Conservation (phyloP, 2,329 filamentous ascomycete species). For the Zarea fungicola region DNA sequence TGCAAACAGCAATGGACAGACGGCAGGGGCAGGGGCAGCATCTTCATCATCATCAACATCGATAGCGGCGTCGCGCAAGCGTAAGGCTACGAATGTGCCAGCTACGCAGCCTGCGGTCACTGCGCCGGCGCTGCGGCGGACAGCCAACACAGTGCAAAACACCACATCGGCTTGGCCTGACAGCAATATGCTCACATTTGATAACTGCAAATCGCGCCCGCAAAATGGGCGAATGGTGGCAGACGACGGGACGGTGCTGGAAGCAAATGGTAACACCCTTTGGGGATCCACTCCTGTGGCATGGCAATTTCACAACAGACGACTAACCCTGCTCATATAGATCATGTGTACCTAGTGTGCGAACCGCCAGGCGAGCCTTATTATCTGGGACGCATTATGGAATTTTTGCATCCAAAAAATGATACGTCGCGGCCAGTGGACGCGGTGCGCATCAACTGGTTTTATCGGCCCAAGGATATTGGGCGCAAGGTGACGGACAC, state of each 20-base stretch:
- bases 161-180: slow-evolving; percentile 47
- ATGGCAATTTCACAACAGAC: slow-evolving; percentile 15
- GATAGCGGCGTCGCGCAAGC: slow-evolving; percentile 65
- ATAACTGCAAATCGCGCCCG: slow-evolving; percentile 61
- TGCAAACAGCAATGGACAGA: slow-evolving; percentile 19
- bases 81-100: slow-evolving; percentile 60
- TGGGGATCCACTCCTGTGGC: slow-evolving; percentile 15
- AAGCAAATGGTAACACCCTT: slow-evolving; percentile 67
- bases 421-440: slow-evolving; percentile 70
- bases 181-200: slow-evolving; percentile 87
- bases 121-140: slow-evolving; percentile 17
- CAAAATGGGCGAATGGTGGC: slow-evolving; percentile 76
- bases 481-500: slow-evolving; percentile 87
- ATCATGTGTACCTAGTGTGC: slow-evolving; percentile 91
- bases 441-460: slow-evolving; percentile 93
- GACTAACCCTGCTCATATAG: slow-evolving; percentile 26
- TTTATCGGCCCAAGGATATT: slow-evolving; percentile 94
- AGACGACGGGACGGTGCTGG: slow-evolving; percentile 82
- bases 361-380: slow-evolving; percentile 97
- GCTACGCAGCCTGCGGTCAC: slow-evolving; percentile 14
- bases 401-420: slow-evolving; percentile 82
- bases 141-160: slow-evolving; percentile 29
- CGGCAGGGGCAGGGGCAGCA: slow-evolving; percentile 18
- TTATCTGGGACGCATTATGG: slow-evolving; percentile 96
- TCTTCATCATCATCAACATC: slow-evolving; percentile 46